Base-by-base conservation (phyloP, 2,329 filamentous ascomycete species). In the Epichloe scottii region DNA sequence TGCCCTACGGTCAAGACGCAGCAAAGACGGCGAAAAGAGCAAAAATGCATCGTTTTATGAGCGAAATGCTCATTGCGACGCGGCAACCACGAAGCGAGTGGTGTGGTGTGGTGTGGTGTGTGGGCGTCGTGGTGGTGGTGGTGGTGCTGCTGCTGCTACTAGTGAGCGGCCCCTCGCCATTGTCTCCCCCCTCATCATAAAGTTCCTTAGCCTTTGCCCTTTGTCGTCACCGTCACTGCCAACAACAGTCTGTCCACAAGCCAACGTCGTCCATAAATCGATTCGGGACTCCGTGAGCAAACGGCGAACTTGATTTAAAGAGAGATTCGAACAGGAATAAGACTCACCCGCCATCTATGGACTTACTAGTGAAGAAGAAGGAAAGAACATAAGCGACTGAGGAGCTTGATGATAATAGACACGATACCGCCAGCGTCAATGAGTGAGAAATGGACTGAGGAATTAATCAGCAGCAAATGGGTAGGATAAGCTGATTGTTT, bases 21-120 rank as follows among this genome's bases (percentile, higher is more conserved):
- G 60, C 58, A 66, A 63, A 55, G 63, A 66, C 51, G 60, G 64
- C 54, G 64, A 68, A 48, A 64, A 64, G 58, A 62, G 61, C 59
- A 66, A 64, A 68, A 65, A 51, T 71, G 68, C 55, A 61, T 67
- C 34, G 59, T 70, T 54, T 68, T 71, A 69, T 71, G 65, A 70
- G 60, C 49, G 15, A 11, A 44, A 23, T 19, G 46, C 19, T 46
- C 39, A 30, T 38, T n/a, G 19, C 39, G n/a, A 2, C 33, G 8
- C n/a, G 23, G 23, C 23, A 19, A 10, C 7, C 8, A 44, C 23
- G 30, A 23, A 23, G 21, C 17, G 35, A 21, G 4, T 48, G 19
- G 21, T 26, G 19, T 10, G 7, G 14, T 15, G 3, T 12, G 11
- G 40, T 43, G 8, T 30, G 26, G 8, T 30, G 26, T 30, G 8